phyloP scores from a whole-genome alignment of 768 basidiomycete species.

The Candolleomyces efflorescens region DNA sequence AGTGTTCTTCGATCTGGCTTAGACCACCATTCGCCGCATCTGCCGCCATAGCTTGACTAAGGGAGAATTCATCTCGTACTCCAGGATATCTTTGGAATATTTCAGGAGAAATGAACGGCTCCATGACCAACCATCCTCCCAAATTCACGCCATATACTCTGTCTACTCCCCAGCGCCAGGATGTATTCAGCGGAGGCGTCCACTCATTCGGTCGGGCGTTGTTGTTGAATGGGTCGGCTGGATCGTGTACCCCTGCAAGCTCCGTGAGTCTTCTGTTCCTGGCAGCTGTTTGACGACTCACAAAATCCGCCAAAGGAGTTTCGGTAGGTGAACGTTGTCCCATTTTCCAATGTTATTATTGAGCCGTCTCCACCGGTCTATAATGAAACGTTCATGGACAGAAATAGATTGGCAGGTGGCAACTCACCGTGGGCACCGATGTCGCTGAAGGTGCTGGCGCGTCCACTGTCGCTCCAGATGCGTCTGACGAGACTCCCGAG shows the following conservation, averaged over 20 bases:
- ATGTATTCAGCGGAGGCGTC: slow-evolving; percentile 66
- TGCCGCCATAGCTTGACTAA: slow-evolving; percentile 60
- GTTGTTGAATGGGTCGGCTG: slow-evolving; percentile 63
- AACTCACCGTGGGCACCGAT: too few species aligned
- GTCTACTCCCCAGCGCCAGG: slow-evolving; percentile 64
- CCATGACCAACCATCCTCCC: slow-evolving; percentile 70
- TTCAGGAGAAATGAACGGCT: slow-evolving; percentile 71
- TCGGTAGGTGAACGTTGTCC: slow-evolving; percentile 62
- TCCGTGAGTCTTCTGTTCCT: neutral
- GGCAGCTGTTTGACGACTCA: slow-evolving; percentile 23
- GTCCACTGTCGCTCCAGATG: neutral
- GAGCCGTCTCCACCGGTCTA: slow-evolving; percentile 61
- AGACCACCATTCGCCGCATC: slow-evolving; percentile 62
- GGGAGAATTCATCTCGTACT: slow-evolving; percentile 62
- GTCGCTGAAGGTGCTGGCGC: slow-evolving; percentile 9
- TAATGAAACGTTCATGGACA: neutral
- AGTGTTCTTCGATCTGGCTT: slow-evolving; percentile 65
- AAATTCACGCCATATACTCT: slow-evolving; percentile 62
- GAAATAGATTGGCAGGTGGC: too few species aligned
- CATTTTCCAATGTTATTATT: slow-evolving; percentile 53
- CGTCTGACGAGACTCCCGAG: slow-evolving; percentile 7
- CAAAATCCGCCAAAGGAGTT: slow-evolving; percentile 70
- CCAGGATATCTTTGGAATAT: slow-evolving; percentile 57
- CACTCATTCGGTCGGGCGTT: slow-evolving; percentile 65
- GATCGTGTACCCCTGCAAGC: slow-evolving; percentile 51